A percentile compares a stretch with the other conserved stretches of the same genome.
phyloP scores from a whole-genome alignment of 805 yeast species.

The Brettanomyces nanus region DNA sequence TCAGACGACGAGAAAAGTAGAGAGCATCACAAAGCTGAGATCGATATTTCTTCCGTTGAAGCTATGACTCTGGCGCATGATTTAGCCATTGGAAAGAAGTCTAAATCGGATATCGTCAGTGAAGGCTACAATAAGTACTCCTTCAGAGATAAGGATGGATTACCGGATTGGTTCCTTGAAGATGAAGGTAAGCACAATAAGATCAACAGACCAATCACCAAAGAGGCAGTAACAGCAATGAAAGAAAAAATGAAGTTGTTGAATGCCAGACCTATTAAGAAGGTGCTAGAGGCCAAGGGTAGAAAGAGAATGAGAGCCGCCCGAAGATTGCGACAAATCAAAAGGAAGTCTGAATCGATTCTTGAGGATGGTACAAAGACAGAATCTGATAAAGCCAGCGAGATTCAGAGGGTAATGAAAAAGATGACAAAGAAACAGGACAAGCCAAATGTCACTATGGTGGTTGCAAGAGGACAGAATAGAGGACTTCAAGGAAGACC shows the following conservation, averaged over 20 bases:
- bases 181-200: slow-evolving; percentile 86
- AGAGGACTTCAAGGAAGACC: slow-evolving; percentile 92
- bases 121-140: slow-evolving; percentile 91
- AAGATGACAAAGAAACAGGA: slow-evolving; percentile 63
- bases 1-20: slow-evolving; percentile 45
- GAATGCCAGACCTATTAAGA: slow-evolving; percentile 97
- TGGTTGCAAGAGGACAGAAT: slow-evolving; percentile 80
- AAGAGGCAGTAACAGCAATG: slow-evolving; percentile 79
- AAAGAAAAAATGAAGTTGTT: slow-evolving; percentile 69
- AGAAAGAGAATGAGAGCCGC: slow-evolving; percentile 92
- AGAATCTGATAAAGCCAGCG: slow-evolving; percentile 92
- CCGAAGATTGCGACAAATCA: slow-evolving; percentile 75
- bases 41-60: slow-evolving; percentile 84
- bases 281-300: slow-evolving; percentile 96
- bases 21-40: slow-evolving; percentile 48
- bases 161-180: slow-evolving; percentile 96
- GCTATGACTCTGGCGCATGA: slow-evolving; percentile 98
- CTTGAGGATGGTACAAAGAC: slow-evolving; percentile 81
- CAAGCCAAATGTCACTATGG: slow-evolving; percentile 80
- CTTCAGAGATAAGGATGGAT: slow-evolving; percentile 81
- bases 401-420: slow-evolving; percentile 78
- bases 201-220: slow-evolving; percentile 85
- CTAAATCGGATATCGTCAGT: slow-evolving; percentile 77
- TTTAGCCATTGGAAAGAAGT: slow-evolving; percentile 80
- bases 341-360: slow-evolving; percentile 87